Evolutionary conservation across 2,329 filamentous ascomycete species (phyloP).

Genomic region (Atkinsonella texensis): DNA sequence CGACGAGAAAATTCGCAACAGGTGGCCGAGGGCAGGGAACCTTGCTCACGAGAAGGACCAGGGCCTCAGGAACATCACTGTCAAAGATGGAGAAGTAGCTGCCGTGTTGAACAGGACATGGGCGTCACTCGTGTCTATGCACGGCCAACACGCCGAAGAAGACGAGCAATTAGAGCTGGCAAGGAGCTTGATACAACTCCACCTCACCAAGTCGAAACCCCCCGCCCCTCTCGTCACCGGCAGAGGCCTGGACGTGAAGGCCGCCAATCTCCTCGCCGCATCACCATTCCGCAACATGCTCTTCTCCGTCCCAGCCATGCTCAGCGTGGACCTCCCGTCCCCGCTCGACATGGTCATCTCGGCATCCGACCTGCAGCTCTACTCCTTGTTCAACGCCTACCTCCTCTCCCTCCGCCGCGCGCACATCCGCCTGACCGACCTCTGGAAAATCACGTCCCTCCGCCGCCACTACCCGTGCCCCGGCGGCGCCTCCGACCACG

Average conservation of each 20-base stretch:
- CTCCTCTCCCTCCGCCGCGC: slow-evolving; percentile 75
- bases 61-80: slow-evolving; percentile 30
- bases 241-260: slow-evolving; percentile 20
- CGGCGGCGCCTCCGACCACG: slow-evolving; percentile 44
- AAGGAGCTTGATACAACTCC: slow-evolving; percentile 61
- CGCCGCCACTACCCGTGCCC: slow-evolving; percentile 67
- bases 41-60: slow-evolving; percentile 45
- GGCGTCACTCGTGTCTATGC: slow-evolving; percentile 65
- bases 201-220: slow-evolving; percentile 38
- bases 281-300: slow-evolving; percentile 69
- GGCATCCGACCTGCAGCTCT: slow-evolving; percentile 61
- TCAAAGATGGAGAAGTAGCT: slow-evolving; percentile 81
- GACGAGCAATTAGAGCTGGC: slow-evolving; percentile 76
- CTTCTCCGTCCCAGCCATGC: slow-evolving; percentile 57
- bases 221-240: slow-evolving; percentile 26
- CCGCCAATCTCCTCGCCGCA: slow-evolving; percentile 25
- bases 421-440: slow-evolving; percentile 68
- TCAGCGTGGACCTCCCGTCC: slow-evolving; percentile 62
- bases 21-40: slow-evolving; percentile 54
- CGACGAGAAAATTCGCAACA: slow-evolving; percentile 63
- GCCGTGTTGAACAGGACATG: slow-evolving; percentile 67
- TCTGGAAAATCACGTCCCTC: slow-evolving; percentile 78
- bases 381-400: slow-evolving; percentile 79
- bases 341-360: slow-evolving; percentile 83
- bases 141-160: slow-evolving; percentile 59